These are phyloP conservation scores for Pyrrhoderma lamaoense DNA, from an alignment of 1,284 basidiomycete species.

Conservation along the genomic window DNA sequence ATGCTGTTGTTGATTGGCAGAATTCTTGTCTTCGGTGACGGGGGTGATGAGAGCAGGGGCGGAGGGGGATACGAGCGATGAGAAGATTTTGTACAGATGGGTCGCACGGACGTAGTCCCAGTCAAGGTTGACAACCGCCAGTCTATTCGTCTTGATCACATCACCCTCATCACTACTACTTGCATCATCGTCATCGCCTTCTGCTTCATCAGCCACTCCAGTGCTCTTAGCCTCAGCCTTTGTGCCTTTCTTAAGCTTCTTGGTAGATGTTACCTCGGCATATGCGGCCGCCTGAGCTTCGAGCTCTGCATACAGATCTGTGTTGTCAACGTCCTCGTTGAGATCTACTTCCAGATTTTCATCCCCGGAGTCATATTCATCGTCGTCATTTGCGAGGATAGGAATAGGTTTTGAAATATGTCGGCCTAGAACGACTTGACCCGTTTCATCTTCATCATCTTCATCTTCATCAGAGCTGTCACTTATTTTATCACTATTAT, in stretches of 20 bases:
- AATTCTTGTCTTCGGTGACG: constrained; percentile 23
- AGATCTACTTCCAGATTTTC: constrained; percentile 52
- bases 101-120: constrained; percentile 94
- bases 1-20: constrained; percentile 15
- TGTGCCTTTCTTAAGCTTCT: no score
- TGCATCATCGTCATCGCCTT: constrained; percentile 30
- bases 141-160: constrained; percentile 55
- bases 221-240: no score
- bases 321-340: constrained; percentile 68
- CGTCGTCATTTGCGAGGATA: constrained; percentile 23
- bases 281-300: constrained; percentile 69
- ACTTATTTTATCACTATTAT: constrained; percentile 11
- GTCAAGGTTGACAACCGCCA: constrained; percentile 95
- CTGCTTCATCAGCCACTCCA: constrained; percentile 35
- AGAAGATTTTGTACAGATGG: constrained; percentile 91
- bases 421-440: constrained; percentile 43
- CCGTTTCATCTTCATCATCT: constrained; percentile 27
- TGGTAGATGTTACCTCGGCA: no score
- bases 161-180: constrained; percentile 25
- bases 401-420: constrained; percentile 35
- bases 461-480: constrained; percentile 40
- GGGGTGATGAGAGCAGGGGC: constrained; percentile 45
- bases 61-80: constrained; percentile 72
- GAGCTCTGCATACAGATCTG: constrained; percentile 45
- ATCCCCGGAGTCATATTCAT: constrained; percentile 23